A percentile compares a stretch with the other conserved stretches of the same genome.
phyloP scores from a whole-genome alignment of 129 eudicot genomes.

The Artemisia argyi region DNA sequence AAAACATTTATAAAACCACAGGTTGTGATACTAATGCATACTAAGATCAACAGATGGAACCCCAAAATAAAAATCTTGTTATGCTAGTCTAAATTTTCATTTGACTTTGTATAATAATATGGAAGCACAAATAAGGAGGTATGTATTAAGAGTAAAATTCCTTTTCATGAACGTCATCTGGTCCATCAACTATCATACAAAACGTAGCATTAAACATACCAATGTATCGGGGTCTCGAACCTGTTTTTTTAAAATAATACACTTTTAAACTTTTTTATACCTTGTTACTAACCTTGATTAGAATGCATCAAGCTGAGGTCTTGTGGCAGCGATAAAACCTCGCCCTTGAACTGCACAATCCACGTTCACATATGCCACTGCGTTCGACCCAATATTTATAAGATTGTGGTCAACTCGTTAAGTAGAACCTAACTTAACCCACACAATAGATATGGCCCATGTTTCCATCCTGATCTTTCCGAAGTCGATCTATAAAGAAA shows the following conservation, averaged over 20 bases:
- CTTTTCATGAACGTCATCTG: constrained; percentile 2
- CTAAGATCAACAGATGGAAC: no score
- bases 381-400: no score
- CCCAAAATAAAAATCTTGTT: constrained; percentile 11
- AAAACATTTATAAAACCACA: no score
- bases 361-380: no score
- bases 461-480: no score
- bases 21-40: no score
- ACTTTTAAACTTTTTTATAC: constrained; percentile 33
- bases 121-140: not conserved
- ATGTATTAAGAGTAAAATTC: not conserved
- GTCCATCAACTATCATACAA: constrained; percentile 10
- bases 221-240: constrained; percentile 71
- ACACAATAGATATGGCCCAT: no score
- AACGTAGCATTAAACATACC: constrained; percentile 47
- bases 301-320: constrained; percentile 91
- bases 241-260: constrained; percentile 28
- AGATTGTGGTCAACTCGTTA: no score
- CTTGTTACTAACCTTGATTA: constrained; percentile 72
- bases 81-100: constrained; percentile 5
- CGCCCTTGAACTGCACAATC: constrained; percentile 98
- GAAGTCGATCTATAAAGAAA: no score
- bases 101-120: not conserved
- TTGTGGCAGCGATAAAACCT: constrained; percentile 70
- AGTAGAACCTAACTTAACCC: no score